Evolutionary conservation across 305 asterid genomes (phyloP), one percentile per base, ranked within the genome.

Genomic region (Fraxinus baroniana): DNA sequence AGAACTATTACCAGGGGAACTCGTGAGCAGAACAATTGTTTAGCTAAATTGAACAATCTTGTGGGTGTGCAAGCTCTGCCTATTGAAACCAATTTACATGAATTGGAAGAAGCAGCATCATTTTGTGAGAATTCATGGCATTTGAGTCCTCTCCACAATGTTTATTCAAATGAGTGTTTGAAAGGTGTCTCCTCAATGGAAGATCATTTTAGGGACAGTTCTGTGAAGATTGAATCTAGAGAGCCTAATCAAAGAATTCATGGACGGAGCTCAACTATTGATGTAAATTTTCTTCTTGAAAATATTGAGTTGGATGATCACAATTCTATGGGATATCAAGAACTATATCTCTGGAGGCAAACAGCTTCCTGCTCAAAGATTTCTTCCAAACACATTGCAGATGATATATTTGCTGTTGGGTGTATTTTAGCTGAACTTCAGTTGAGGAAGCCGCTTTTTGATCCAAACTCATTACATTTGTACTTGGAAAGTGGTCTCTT

Each of bases 341-440:
- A 95, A 81, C 83, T 94, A 44, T 83, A 90, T 83, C 93, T 92
- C 83, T 94, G 98, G 97, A 91, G 85, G 81, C 91, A 91, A 80
- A 90, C 82, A 79, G 87, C 81, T 79, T 84, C 88, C 77, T 35
- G 32, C 60, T 86, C 90, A 70, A 84, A 70, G 76, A 81, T 84
- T 79, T 84, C 86, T 81, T 90, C 93, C 83, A 85, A 79, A 87
- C 83, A 89, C 83, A 74, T 88, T 87, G 97, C 98, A 0, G 87
- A 89, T 83, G 99, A 96, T 88, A 91, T 94, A 85, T 96, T 96
- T 90, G 89, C 95, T 36, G 80, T 93, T 89, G 99, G 99, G 75
- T 96, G 99, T 87, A 91, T 94, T 85, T 88, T 96, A 81, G 97
- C 98, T 68, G 98, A 96, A 88, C 94, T 96, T 85, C 91, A 93